phyloP scores from a whole-genome alignment of 2,329 filamentous ascomycete genomes.

The Arthrobotrys pseudoclavata region DNA sequence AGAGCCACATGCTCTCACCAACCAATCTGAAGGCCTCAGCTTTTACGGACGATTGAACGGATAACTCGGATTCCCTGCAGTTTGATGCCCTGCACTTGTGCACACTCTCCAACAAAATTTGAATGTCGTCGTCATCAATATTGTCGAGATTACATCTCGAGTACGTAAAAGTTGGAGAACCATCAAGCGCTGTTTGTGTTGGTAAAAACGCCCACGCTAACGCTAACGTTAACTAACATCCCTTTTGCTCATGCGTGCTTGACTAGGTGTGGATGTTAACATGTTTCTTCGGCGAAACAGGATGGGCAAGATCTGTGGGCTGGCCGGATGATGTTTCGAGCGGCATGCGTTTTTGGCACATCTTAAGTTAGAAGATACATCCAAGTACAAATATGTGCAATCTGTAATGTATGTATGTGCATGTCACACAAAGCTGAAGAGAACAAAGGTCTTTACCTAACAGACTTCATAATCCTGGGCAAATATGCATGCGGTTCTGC shows the following conservation, averaged over 20 bases:
- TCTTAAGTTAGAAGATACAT: neutral
- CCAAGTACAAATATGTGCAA: neutral
- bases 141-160: neutral
- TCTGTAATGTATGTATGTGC: neutral
- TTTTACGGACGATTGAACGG: conserved; percentile 21
- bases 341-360: conserved; percentile 24
- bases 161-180: neutral
- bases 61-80: conserved; percentile 43
- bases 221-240: too few relatives aligned
- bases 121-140: conserved; percentile 28
- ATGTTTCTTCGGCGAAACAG: conserved; percentile 19
- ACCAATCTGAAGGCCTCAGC: conserved; percentile 7
- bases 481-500: conserved; percentile 10
- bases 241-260: neutral
- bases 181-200: conserved; percentile 22
- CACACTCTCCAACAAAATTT: conserved; percentile 30
- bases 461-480: neutral
- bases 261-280: neutral
- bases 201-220: conserved; percentile 15
- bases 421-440: neutral
- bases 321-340: neutral
- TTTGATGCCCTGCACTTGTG: conserved; percentile 17
- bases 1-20: conserved; percentile 50
- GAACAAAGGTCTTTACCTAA: neutral
- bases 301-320: neutral